Evolutionary conservation across 129 eudicot genomes (phyloP).

Genomic region (Flaveria linearis): DNA sequence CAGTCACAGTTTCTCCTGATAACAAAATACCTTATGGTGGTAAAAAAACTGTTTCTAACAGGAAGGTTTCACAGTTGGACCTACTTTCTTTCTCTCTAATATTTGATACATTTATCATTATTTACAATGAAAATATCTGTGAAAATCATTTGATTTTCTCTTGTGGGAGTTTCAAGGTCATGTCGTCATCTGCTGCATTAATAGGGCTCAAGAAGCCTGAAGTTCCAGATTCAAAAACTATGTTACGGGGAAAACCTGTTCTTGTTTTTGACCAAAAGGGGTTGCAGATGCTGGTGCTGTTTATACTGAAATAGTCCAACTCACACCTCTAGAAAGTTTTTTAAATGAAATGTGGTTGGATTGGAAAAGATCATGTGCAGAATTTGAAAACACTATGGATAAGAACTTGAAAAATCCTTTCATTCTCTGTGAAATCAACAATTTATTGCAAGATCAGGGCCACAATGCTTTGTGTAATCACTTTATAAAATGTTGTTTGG

Average conservation of each 20-base stretch:
- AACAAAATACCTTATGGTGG: conserved; percentile 29
- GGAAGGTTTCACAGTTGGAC: conserved; percentile 37
- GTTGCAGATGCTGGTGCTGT: conserved; percentile 19
- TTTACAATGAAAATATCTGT: conserved; percentile 43
- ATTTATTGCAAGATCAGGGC: conserved; percentile 42
- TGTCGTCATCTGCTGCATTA: conserved; percentile 39
- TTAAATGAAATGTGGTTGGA: conserved; percentile 53
- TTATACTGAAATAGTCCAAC: conserved; percentile 34
- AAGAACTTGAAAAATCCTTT: conserved; percentile 46
- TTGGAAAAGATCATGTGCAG: conserved; percentile 47
- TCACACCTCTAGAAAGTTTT: conserved; percentile 37
- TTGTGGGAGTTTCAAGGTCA: conserved; percentile 53
- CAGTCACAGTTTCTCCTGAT: conserved; percentile 48
- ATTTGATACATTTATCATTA: conserved; percentile 42
- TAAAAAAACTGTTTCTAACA: conserved; percentile 30
- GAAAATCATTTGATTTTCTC: conserved; percentile 58
- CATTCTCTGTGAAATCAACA: conserved; percentile 56
- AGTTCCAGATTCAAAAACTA: conserved; percentile 32
- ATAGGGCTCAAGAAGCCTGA: conserved; percentile 44
- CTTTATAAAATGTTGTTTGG: conserved; percentile 49
- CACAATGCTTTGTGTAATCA: conserved; percentile 32
- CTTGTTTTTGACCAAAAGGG: conserved; percentile 30
- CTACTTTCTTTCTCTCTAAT: conserved; percentile 50
- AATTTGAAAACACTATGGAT: conserved; percentile 35
- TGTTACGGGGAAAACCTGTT: conserved; percentile 63